phyloP scores from a whole-genome alignment of 164 flowering plant species.

The Magnolia kwangsiensis region DNA sequence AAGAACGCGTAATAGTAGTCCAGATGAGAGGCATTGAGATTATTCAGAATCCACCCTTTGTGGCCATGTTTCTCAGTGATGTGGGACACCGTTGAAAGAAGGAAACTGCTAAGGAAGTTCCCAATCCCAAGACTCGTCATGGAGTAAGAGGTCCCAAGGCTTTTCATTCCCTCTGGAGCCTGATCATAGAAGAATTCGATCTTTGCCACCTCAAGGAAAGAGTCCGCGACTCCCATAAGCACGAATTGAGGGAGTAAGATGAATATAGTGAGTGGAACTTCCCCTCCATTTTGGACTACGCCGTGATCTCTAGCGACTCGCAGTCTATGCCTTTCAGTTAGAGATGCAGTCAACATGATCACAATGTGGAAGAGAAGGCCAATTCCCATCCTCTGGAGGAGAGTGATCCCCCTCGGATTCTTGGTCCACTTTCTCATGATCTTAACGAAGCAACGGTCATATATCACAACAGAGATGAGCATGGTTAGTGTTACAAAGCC shows the following conservation, averaged over 20 bases:
- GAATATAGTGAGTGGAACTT: constrained; percentile 24
- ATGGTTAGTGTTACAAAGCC: constrained; percentile 45
- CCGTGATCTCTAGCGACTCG: constrained; percentile 16
- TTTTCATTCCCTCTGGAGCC: constrained; percentile 29
- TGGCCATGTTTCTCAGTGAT: constrained; percentile 16
- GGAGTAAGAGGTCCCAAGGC: constrained; percentile 24
- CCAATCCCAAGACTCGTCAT: constrained; percentile 22
- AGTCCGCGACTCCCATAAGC: constrained; percentile 23
- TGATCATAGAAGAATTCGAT: constrained; percentile 32
- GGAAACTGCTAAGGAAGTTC: constrained; percentile 24
- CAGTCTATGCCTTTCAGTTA: constrained; percentile 44
- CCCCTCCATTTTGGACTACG: not conserved
- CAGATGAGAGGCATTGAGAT: constrained; percentile 28
- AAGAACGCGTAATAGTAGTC: constrained; percentile 40
- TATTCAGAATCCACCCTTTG: constrained; percentile 24
- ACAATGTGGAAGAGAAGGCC: constrained; percentile 45
- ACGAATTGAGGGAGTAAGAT: constrained; percentile 23
- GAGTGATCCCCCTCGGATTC: constrained; percentile 54
- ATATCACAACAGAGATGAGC: constrained; percentile 40
- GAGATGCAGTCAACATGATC: constrained; percentile 46
- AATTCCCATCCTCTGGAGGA: constrained; percentile 60
- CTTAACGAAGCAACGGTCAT: constrained; percentile 46
- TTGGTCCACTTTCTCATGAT: constrained; percentile 32
- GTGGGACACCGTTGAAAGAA: constrained; percentile 14
- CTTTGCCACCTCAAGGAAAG: constrained; percentile 24